These are phyloP conservation scores for Hyaloscypha hepaticicola DNA, from an alignment of 495 filamentous ascomycete species.

Conservation along the genomic window DNA sequence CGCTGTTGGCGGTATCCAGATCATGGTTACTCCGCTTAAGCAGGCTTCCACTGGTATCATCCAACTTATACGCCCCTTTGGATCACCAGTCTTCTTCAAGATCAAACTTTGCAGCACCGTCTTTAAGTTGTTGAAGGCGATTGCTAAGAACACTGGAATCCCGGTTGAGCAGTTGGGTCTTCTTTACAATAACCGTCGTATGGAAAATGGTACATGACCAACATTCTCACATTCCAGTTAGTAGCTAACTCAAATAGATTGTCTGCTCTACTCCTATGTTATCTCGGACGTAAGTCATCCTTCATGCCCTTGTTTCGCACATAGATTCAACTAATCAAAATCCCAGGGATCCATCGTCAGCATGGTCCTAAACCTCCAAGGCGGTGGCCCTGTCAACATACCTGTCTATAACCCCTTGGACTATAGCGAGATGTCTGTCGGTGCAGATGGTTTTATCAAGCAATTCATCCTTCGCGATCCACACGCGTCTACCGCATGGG, in stretches of 20 bases:
- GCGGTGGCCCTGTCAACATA: neutral
- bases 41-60: neutral
- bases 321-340: neutral
- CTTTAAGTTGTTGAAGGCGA: neutral
- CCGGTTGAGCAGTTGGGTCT: neutral
- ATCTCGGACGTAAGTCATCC: neutral
- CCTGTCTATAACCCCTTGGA: neutral
- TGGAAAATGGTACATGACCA: neutral
- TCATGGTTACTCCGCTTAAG: constrained; percentile 43
- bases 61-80: neutral
- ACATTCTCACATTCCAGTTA: neutral
- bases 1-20: constrained; percentile 43
- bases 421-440: constrained; percentile 34
- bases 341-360: neutral
- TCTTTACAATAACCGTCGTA: neutral
- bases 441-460: constrained; percentile 38
- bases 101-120: neutral
- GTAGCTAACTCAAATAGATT: neutral
- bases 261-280: neutral
- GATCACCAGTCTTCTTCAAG: neutral
- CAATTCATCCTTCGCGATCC: constrained; percentile 35
- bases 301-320: neutral
- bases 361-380: neutral
- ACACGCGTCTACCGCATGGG: constrained; percentile 33
- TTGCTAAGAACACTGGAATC: neutral